Evolutionary conservation across 2,329 filamentous ascomycete genomes (phyloP).

Genomic region (Trichoderma pleuroti): DNA sequence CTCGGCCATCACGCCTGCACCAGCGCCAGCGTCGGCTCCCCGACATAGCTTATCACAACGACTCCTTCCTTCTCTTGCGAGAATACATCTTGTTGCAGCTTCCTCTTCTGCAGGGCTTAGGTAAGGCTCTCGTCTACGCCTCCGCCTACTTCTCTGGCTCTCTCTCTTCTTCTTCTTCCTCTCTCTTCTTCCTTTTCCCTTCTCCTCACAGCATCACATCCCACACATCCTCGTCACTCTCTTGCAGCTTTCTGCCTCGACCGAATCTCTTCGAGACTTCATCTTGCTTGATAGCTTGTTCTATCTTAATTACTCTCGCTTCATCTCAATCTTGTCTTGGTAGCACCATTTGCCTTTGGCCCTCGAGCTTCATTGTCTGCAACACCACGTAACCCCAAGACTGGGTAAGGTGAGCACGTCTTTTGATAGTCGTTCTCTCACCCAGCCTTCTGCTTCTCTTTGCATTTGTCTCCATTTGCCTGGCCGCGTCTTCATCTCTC

Average conservation of each 20-base stretch:
- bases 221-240: slow-evolving; percentile 42
- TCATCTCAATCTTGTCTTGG: slow-evolving; percentile 51
- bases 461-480: not conserved
- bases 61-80: slow-evolving; percentile 17
- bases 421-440: not conserved
- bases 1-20: slow-evolving; percentile 18
- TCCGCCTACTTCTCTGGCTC: slow-evolving; percentile 10
- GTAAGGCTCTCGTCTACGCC: slow-evolving; percentile 17
- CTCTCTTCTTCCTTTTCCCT: slow-evolving; percentile 23
- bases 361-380: slow-evolving; percentile 30
- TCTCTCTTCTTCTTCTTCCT: slow-evolving; percentile 16
- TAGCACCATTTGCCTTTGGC: slow-evolving; percentile 44
- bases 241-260: slow-evolving; percentile 32
- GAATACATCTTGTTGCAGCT: slow-evolving; percentile 11
- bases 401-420: slow-evolving; percentile 29
- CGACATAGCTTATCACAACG: slow-evolving; percentile 4
- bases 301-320: slow-evolving; percentile 59
- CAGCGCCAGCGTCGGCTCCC: not conserved
- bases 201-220: slow-evolving; percentile 50
- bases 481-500: not conserved
- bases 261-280: slow-evolving; percentile 36
- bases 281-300: slow-evolving; percentile 59
- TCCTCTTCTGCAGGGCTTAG: slow-evolving; percentile 17
- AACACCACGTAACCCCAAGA: slow-evolving; percentile 29
- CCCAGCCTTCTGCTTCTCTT: not conserved